Evolutionary conservation across 2,329 filamentous ascomycete species (phyloP).

Genomic region (Xylariaceae sp.): DNA sequence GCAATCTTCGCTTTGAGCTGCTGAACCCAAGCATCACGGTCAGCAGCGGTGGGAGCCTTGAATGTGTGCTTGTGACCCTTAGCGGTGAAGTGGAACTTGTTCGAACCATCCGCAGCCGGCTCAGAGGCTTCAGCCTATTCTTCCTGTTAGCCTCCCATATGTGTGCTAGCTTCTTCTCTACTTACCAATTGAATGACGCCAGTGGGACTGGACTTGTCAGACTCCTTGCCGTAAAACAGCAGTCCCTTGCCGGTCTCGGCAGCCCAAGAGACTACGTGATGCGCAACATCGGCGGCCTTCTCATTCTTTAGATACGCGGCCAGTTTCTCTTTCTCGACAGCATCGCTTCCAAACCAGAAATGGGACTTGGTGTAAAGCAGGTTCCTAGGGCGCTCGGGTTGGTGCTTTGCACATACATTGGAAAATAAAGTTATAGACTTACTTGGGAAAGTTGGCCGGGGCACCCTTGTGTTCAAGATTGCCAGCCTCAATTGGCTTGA

Average conservation of each 20-base stretch:
- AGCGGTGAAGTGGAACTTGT: slow-evolving; percentile 82
- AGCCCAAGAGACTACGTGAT: slow-evolving; percentile 83
- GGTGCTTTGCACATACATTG: neutral
- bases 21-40: slow-evolving; percentile 89
- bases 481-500: slow-evolving; percentile 75
- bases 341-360: slow-evolving; percentile 78
- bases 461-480: slow-evolving; percentile 85
- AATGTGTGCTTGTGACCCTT: slow-evolving; percentile 91
- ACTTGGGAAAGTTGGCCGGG: slow-evolving; percentile 81
- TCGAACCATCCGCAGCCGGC: slow-evolving; percentile 67
- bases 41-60: slow-evolving; percentile 68
- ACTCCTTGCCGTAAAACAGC: slow-evolving; percentile 83
- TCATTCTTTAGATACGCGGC: slow-evolving; percentile 77
- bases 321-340: slow-evolving; percentile 70
- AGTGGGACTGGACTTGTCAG: slow-evolving; percentile 74
- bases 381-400: slow-evolving; percentile 52
- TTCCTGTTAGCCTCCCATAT: slow-evolving; percentile 29
- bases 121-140: slow-evolving; percentile 59
- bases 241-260: slow-evolving; percentile 93
- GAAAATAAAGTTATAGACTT: slow-evolving; percentile 39
- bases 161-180: slow-evolving; percentile 2
- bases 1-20: slow-evolving; percentile 77
- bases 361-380: slow-evolving; percentile 88
- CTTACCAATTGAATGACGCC: slow-evolving; percentile 83
- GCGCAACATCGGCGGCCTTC: slow-evolving; percentile 71